A percentile compares a stretch with the other conserved stretches of the same genome.
Conservation (phyloP, 148 eudicot species). For the Vaccinium darrowii region DNA sequence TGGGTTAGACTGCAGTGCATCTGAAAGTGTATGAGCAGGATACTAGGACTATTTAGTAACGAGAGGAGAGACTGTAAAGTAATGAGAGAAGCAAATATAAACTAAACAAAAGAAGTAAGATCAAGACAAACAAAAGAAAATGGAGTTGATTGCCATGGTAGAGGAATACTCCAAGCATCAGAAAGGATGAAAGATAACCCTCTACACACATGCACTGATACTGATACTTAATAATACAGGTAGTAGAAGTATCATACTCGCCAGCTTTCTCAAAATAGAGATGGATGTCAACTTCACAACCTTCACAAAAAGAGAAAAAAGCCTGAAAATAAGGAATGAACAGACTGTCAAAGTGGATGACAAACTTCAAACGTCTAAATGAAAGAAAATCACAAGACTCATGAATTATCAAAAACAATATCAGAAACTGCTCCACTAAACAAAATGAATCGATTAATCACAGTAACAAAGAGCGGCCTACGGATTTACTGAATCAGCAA, state of each 20-base stretch:
- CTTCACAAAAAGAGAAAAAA: slow-evolving; percentile 88
- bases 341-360: not conserved
- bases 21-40: not conserved
- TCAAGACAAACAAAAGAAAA: not conserved
- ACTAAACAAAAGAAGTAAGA: not conserved
- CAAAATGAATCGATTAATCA: not conserved
- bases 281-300: slow-evolving; percentile 91
- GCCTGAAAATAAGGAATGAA: slow-evolving; percentile 57
- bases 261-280: slow-evolving; percentile 91
- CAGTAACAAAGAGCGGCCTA: not conserved
- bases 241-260: slow-evolving; percentile 67
- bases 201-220: not conserved
- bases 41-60: not conserved
- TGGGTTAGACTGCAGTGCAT: not conserved
- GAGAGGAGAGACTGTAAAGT: not conserved
- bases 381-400: slow-evolving; percentile 7
- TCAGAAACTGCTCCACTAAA: slow-evolving; percentile 1
- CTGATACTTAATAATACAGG: not conserved
- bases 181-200: not conserved
- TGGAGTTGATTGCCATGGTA: not conserved
- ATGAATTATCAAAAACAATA: not conserved
- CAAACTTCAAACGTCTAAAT: not conserved
- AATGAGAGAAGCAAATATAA: not conserved
- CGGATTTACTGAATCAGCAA: not conserved
- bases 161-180: not conserved